Evolutionary conservation across 164 flowering plant species (phyloP).

Genomic region (Tetracentron sinense): DNA sequence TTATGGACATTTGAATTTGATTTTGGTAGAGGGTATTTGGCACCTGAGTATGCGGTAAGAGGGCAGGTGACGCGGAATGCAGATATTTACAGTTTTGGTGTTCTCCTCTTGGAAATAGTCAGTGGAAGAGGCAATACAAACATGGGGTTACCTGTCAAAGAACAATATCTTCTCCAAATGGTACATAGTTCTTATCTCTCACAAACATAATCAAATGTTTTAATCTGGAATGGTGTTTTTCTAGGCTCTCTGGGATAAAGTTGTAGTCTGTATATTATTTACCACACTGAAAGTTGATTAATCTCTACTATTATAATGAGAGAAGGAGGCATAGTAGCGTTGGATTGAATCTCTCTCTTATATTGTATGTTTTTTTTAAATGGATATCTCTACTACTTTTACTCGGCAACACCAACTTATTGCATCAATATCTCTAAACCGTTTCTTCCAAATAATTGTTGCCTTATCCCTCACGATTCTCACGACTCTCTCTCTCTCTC

Average conservation of each 20-base stretch:
- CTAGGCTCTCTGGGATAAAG: not conserved
- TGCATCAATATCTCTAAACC: too few relatives aligned
- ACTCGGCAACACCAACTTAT: too few relatives aligned
- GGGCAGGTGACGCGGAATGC: slow-evolving; percentile 87
- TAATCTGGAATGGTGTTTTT: not conserved
- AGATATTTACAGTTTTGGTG: slow-evolving; percentile 91
- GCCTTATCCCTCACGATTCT: too few relatives aligned
- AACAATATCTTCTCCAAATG: slow-evolving; percentile 80
- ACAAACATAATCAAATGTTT: not conserved
- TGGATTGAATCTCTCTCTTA: too few relatives aligned
- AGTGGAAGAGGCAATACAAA: slow-evolving; percentile 75
- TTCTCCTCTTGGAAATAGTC: slow-evolving; percentile 86
- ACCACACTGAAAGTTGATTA: not conserved
- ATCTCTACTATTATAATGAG: too few relatives aligned
- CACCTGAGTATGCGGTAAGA: slow-evolving; percentile 93
- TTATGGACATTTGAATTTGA: not conserved
- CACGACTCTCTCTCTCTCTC: too few relatives aligned
- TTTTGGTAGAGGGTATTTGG: slow-evolving; percentile 78
- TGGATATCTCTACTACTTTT: too few relatives aligned
- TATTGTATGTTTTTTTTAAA: too few relatives aligned
- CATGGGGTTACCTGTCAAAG: slow-evolving; percentile 50
- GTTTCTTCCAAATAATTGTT: too few relatives aligned
- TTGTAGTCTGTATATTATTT: not conserved
- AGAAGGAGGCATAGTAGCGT: too few relatives aligned
- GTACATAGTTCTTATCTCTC: slow-evolving; percentile 34